phyloP scores from a whole-genome alignment of 345 rosid genomes.

The Pugionium dolabratum region DNA sequence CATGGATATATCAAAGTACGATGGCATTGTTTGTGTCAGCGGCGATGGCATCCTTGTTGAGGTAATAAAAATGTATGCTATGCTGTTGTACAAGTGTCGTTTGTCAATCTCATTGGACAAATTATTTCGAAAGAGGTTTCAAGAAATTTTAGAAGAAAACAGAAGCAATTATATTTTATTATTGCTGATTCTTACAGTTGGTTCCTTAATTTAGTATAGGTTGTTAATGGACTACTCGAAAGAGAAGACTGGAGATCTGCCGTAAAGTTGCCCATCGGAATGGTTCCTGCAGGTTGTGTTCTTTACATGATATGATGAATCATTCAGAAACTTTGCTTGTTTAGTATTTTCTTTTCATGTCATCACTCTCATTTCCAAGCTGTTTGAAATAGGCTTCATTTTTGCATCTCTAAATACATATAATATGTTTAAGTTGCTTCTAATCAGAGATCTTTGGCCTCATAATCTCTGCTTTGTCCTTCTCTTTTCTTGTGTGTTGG shows the following conservation, averaged over 20 bases:
- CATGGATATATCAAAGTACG: slow-evolving; percentile 64
- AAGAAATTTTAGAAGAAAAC: too few relatives aligned
- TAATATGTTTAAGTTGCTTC: not conserved
- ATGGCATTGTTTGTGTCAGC: slow-evolving; percentile 93
- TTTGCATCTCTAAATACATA: not conserved
- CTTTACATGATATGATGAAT: not conserved
- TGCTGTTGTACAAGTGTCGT: not conserved
- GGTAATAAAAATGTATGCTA: slow-evolving; percentile 43
- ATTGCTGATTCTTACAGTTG: slow-evolving; percentile 26
- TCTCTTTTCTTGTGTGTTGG: not conserved
- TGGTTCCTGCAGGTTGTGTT: slow-evolving; percentile 83
- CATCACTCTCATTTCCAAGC: not conserved
- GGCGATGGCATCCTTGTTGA: slow-evolving; percentile 96
- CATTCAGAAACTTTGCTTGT: not conserved
- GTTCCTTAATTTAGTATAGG: slow-evolving; percentile 64
- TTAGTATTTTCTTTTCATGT: not conserved
- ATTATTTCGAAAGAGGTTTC: not conserved
- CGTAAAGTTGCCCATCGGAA: slow-evolving; percentile 71
- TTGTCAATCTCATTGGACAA: not conserved
- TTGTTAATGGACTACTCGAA: slow-evolving; percentile 88
- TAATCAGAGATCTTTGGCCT: too few relatives aligned
- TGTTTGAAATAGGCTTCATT: not conserved
- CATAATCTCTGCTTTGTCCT: not conserved
- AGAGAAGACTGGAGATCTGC: slow-evolving; percentile 84
- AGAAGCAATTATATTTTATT: not conserved